Base-by-base conservation (phyloP, 2,329 filamentous ascomycete species). In the Trichoderma atroviride region DNA sequence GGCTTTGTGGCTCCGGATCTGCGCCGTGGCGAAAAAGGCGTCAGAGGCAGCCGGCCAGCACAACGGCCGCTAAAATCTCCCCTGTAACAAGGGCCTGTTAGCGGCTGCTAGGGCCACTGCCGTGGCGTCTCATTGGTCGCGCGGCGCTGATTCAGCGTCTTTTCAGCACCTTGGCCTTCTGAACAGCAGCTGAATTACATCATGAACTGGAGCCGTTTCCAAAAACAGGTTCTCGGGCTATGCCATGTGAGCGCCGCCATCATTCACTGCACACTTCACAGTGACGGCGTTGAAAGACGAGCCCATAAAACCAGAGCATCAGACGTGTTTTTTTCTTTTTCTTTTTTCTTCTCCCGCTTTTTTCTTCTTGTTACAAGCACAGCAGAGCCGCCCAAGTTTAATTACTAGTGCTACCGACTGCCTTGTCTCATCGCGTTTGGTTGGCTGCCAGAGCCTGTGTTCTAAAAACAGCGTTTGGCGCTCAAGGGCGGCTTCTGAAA, bases 401-500 rank as follows among this genome's bases (percentile, higher is more conserved):
- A 35, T 67, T 33, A 35, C 11, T 50, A 50, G n/a, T 50, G 47
- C 47, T 50, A 5, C n/a, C 22, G 16, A 50, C 5, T 37, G 64
- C 64, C 64, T 52, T 67, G 55, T 67, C 64, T 67, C 64, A 50
- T 53, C n/a, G 37, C 40, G 24, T 66, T 67, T 61, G 72, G 69
- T 67, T 69, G 69, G 40, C 56, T 58, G 31, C 50, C 67, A 68
- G 47, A 27, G 58, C 65, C 29, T 43, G 72, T 72, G 61, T 71
- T 73, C 70, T 68, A 33, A 63, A 68, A 64, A 69, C 70, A 58
- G 29, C 67, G 4, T 40, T 43, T 69, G 66, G 40, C 65, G 60
- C 33, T 60, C 33, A 40, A 62, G 58, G 69, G 73, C 75, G 74
- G 69, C 66, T 77, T 67, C 71, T 73, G 72, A 75, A 75, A 76